Base-by-base conservation (phyloP, 352 stramenopile genomes). In the Phytophthora fragariae region DNA sequence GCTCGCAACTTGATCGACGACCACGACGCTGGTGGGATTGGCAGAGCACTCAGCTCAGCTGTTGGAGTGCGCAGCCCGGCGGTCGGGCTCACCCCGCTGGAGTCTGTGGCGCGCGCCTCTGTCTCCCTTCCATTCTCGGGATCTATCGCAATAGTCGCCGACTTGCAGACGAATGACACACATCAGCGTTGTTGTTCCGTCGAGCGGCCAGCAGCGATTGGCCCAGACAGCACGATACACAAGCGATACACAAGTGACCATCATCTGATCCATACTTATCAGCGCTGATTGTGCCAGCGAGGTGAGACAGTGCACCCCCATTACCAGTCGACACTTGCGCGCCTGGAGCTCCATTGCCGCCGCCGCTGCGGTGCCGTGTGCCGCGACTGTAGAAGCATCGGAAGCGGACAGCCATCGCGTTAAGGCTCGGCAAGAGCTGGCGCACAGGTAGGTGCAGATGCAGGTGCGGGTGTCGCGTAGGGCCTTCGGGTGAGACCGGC, bases 261-360 rank as follows among this genome's bases (percentile, higher is more conserved):
- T 56, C 57, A 64, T 64, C 44, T 55, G 57, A 64, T 64, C 41
- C 57, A 35, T 39, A 64, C 57, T 64, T 24, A 64, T 64, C 57
- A 64, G 15, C 39, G 58, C 44, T 35, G 58, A 65, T 65, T 65
- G 58, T 56, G 58, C 29, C 57, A 55, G 33, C 11, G 15, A 55
- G 57, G 44, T 64, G 57, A 64, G 57, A 64, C 57, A 64, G 57
- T 44, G 29, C 54, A 59, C 35, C 54, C 14, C 31, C 53, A 4
- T 6, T 49, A n/a, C 57, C 39, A 55, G 21, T 56, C 44, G 57
- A 61, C 56, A 62, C 56, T 50, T 37, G 52, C 14, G 24, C 24
- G 52, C 52, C 19, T 55, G 52, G 24, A 59, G 31, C 54, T 41
- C 54, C 14, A n/a, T 37, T 57, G 19, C 15, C 50, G 17, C 35